Conservation (phyloP, 2,329 filamentous ascomycete species). For the Fusarium gaditjirri region DNA sequence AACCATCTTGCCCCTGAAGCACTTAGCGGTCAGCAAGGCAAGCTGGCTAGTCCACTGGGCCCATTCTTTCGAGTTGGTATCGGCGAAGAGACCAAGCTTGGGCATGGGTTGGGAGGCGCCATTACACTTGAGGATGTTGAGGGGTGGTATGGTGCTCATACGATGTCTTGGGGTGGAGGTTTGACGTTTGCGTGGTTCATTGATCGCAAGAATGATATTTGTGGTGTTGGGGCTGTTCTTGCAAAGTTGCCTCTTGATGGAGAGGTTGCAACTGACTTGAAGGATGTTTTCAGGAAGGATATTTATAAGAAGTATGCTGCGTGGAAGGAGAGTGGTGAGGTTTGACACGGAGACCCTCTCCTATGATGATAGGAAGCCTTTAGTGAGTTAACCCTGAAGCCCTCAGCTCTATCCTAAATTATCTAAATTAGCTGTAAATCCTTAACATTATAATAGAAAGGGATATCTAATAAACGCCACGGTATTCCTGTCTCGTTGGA, state of each 20-base stretch:
- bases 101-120: constrained; percentile 55
- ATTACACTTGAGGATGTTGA: constrained; percentile 54
- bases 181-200: constrained; percentile 60
- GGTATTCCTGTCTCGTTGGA: background rate
- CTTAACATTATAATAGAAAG: too few species aligned
- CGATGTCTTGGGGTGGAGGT: constrained; percentile 59
- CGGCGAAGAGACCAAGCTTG: constrained; percentile 46
- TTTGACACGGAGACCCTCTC: too few species aligned
- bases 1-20: constrained; percentile 55
- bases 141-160: constrained; percentile 56
- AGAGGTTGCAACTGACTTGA: constrained; percentile 45
- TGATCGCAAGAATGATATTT: constrained; percentile 59
- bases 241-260: constrained; percentile 49
- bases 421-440: too few species aligned
- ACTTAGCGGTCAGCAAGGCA: constrained; percentile 40
- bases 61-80: constrained; percentile 51
- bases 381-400: too few species aligned
- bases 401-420: too few species aligned
- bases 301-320: constrained; percentile 51
- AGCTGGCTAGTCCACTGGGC: constrained; percentile 47
- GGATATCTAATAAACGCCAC: background rate
- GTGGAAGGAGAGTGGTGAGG: constrained; percentile 9
- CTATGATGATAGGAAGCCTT: too few species aligned
- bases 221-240: constrained; percentile 55
- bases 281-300: constrained; percentile 55